Evolutionary conservation across 2,329 filamentous ascomycete species (phyloP), one percentile per base, ranked within the genome.

Genomic region (Venturia asperata): DNA sequence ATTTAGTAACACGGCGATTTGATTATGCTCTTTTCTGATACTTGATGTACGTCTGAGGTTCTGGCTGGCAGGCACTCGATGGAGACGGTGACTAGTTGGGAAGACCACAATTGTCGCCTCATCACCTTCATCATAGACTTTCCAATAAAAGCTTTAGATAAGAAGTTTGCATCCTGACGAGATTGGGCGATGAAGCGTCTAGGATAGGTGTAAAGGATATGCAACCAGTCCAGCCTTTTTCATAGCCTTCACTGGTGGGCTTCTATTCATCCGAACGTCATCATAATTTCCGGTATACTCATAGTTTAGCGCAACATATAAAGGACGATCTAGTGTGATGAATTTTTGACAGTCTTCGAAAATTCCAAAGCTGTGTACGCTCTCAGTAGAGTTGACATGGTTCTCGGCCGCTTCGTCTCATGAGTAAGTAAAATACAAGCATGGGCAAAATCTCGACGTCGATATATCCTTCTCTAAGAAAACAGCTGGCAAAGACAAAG

Each of bases 91-190:
- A 27, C 17, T 47, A 17, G 13, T 34, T 58, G 6, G 52, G 27
- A 21, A 11, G 52, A 37, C 30, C 34, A 17, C 17, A 34, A 39
- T 37, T n/a, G 52, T 58, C 10, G 30, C 30, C 30, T 27, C 21
- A n/a, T 58, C 30, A 58, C 30, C 52, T n/a, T 58, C 30, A 37
- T 58, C 27, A 34, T 58, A 58, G 30, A 37, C 52, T 58, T 39
- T 34, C 15, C 13, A 37, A 34, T 19, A 58, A 58, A n/a, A 58
- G 52, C 27, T 58, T 58, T 58, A 37, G 52, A 37, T 58, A 27
- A 58, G 21, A 15, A 52, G 47, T 21, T 52, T 21, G 21, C 10
- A 24, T 10, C 5, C 1, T 27, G 21, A 52, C 5, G 11, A 15
- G 21, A 13, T 24, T 52, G 47, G 21, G 21, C 47, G 27, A 27